Conservation (phyloP, 306 rosid species). For the Pyrus communis region DNA sequence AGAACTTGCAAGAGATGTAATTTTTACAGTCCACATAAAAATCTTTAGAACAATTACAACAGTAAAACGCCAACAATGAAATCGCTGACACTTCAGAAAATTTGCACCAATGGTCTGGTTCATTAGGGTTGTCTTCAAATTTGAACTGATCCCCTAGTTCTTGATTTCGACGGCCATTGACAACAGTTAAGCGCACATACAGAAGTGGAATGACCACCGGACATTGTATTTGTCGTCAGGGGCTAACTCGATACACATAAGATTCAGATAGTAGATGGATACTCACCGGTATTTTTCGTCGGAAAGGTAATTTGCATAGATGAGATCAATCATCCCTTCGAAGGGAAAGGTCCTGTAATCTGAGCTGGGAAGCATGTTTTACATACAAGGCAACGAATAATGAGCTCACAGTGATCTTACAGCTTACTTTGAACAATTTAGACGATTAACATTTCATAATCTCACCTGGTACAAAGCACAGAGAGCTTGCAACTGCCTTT, state of each 20-base stretch:
- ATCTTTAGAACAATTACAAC: neutral
- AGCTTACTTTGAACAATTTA: neutral
- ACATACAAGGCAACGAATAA: neutral
- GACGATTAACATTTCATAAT: neutral
- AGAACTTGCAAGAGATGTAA: neutral
- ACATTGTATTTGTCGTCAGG: neutral
- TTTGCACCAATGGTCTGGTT: neutral
- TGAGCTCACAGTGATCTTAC: neutral
- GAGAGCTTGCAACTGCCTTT: neutral
- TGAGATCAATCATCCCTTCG: neutral
- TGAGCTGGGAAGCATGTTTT: neutral
- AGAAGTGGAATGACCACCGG: neutral
- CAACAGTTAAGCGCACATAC: neutral
- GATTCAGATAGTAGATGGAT: neutral
- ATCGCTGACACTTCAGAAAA: neutral
- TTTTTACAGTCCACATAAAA: neutral
- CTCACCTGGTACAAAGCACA: neutral
- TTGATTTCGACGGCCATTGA: neutral
- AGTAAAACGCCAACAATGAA: neutral
- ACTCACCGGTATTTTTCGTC: neutral
- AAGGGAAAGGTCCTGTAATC: neutral
- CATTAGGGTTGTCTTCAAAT: neutral
- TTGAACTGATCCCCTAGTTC: neutral
- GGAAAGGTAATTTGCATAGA: neutral
- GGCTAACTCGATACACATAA: neutral